A percentile compares a stretch with the other conserved stretches of the same genome.
Evolutionary conservation across 805 yeast species (phyloP).

Genomic region (Geotrichum ghanense): DNA sequence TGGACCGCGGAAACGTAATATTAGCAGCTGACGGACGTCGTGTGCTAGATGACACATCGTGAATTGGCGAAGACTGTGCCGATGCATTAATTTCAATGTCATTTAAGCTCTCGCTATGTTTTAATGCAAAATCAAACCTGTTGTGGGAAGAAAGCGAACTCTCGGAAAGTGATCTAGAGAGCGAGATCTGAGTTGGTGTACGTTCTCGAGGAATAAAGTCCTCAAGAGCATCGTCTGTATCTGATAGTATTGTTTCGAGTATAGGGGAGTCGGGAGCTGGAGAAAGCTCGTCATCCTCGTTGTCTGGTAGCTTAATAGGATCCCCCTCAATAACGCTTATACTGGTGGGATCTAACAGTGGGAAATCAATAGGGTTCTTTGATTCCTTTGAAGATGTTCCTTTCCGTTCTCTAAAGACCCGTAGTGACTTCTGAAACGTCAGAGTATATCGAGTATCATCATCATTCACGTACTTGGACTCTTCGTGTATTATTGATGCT

Average conservation of each 20-base stretch:
- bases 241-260: neutral
- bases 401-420: slow-evolving; percentile 11
- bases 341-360: neutral
- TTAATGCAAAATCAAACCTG: neutral
- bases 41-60: neutral
- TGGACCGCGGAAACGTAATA: neutral
- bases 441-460: slow-evolving; percentile 8
- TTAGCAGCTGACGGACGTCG: too few relatives aligned
- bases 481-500: slow-evolving; percentile 9
- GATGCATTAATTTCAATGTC: neutral
- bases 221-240: neutral
- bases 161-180: neutral
- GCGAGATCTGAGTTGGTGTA: too few relatives aligned
- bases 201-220: neutral
- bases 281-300: neutral
- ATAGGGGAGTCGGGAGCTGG: neutral
- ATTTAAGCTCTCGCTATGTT: neutral
- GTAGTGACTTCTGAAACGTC: slow-evolving; percentile 9
- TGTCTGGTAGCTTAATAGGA: neutral
- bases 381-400: slow-evolving; percentile 5
- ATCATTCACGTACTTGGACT: slow-evolving; percentile 4
- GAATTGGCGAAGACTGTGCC: neutral
- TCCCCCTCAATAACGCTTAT: neutral
- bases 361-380: neutral
- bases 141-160: neutral